Evolutionary conservation across 2,329 filamentous ascomycete genomes (phyloP).

Genomic region (Periconia sp.): DNA sequence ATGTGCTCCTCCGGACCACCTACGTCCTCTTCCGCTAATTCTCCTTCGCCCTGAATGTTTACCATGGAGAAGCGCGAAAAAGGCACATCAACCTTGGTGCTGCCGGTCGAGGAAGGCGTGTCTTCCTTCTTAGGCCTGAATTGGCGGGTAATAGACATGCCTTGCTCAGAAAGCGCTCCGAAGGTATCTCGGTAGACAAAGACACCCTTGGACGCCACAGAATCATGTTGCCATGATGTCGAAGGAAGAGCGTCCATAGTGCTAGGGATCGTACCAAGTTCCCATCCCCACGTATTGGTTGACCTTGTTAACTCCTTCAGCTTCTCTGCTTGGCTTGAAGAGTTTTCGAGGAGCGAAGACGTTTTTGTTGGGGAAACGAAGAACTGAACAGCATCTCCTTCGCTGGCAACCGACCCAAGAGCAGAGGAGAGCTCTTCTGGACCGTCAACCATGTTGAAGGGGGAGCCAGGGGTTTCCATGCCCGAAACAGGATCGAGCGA

Average conservation of each 20-base stretch:
- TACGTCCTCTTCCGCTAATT: constrained; percentile 9
- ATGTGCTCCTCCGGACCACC: constrained; percentile 5
- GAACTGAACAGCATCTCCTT: constrained; percentile 65
- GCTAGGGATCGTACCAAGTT: constrained; percentile 53
- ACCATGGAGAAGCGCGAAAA: constrained; percentile 44
- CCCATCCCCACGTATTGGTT: constrained; percentile 22
- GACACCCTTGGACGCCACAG: constrained; percentile 14
- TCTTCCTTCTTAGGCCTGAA: background rate
- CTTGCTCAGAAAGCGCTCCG: constrained; percentile 67
- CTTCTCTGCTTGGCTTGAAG: constrained; percentile 2
- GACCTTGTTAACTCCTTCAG: background rate
- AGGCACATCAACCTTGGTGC: constrained; percentile 59
- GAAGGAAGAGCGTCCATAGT: constrained; percentile 48
- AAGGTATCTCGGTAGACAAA: constrained; percentile 55
- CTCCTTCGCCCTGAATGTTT: background rate
- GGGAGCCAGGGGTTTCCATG: constrained; percentile 6
- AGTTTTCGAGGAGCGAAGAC: background rate
- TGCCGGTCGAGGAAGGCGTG: constrained; percentile 12
- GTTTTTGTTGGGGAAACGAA: constrained; percentile 28
- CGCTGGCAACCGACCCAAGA: constrained; percentile 63
- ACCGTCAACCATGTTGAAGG: constrained; percentile 17
- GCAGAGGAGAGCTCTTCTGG: constrained; percentile 42
- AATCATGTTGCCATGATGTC: constrained; percentile 24
- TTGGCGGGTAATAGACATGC: constrained; percentile 41
- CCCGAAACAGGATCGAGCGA: constrained; percentile 69